Evolutionary conservation across 2,329 filamentous ascomycete species (phyloP).

Genomic region (Daldinia sp.): DNA sequence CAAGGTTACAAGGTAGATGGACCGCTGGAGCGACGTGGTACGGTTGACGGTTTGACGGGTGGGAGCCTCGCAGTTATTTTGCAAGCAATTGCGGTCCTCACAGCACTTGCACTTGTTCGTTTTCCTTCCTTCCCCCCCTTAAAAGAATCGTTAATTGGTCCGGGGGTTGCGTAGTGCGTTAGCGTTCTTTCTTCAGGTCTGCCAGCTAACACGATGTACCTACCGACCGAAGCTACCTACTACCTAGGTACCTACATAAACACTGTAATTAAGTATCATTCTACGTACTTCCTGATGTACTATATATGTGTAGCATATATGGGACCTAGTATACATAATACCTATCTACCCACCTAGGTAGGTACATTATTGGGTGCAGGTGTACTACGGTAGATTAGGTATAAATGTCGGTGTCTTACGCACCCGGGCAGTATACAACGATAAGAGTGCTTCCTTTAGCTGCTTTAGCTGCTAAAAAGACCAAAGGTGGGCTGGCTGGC

Average conservation of each 20-base stretch:
- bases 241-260: background rate
- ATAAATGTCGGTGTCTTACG: background rate
- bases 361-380: too few species aligned
- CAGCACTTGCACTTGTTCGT: too few species aligned
- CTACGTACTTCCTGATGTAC: too few species aligned
- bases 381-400: background rate
- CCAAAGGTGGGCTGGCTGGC: background rate
- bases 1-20: background rate
- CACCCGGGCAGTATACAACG: too few species aligned
- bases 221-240: background rate
- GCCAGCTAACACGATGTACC: too few species aligned
- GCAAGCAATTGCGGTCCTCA: background rate
- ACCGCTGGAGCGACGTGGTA: conserved; percentile 11
- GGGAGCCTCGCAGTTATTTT: conserved; percentile 19
- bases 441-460: too few species aligned
- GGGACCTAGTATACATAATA: too few species aligned
- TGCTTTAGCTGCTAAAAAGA: background rate
- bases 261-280: background rate
- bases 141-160: conserved; percentile 19
- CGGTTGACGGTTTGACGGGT: conserved; percentile 9
- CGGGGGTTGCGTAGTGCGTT: conserved; percentile 11
- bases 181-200: conserved; percentile 18
- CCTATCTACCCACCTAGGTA: too few species aligned
- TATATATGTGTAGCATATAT: too few species aligned
- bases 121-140: conserved; percentile 3